Base-by-base conservation (phyloP, 2,329 filamentous ascomycete species). In the Aspergillus fischeri region DNA sequence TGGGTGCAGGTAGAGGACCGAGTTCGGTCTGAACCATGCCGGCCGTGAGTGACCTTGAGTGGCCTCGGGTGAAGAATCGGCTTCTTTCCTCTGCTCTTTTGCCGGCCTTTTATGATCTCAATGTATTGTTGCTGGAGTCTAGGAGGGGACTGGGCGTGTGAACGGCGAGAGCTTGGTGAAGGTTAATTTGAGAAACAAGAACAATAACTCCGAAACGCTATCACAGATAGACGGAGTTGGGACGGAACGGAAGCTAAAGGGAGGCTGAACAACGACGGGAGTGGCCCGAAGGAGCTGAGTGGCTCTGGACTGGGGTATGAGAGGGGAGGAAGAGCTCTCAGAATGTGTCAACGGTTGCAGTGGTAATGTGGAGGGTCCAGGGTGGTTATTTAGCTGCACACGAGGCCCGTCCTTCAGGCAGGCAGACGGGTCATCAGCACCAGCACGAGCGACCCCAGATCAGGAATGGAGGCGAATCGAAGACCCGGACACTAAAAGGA, bases 21-120 rank as follows among this genome's bases (percentile, higher is more conserved):
- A 75, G 69, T 66, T 75, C 74, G 67, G 73, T 70, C 64, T 75
- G 74, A 70, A 76, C 72, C 73, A 77, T 75, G 65, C 72, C 72
- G 65, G 74, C 73, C 73, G 76, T 73, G 66, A 68, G 65, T 67
- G 67, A 67, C 63, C 67, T 67, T 58, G 57, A 57, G 60, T 59
- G 57, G 67, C 55, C 65, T 63, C 55, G 54, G 58, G 60, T 60
- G 50, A 58, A 65, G 59, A 60, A 52, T 54, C 48, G 52, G 50
- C 54, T 52, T 21, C 45, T 52, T 61, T 44, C 17, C 49, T 52
- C 48, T 48, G 44, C 42, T 42, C 21, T 21, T 55, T 28, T 45
- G 51, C 38, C 54, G 11, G 38, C 52, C 53, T 54, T 49, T 48
- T 45, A 51, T 54, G 17, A 35, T 55, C 54, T 55, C 51, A 49